Evolutionary conservation across 306 rosid species (phyloP).

Genomic region (Castanea mollissima): DNA sequence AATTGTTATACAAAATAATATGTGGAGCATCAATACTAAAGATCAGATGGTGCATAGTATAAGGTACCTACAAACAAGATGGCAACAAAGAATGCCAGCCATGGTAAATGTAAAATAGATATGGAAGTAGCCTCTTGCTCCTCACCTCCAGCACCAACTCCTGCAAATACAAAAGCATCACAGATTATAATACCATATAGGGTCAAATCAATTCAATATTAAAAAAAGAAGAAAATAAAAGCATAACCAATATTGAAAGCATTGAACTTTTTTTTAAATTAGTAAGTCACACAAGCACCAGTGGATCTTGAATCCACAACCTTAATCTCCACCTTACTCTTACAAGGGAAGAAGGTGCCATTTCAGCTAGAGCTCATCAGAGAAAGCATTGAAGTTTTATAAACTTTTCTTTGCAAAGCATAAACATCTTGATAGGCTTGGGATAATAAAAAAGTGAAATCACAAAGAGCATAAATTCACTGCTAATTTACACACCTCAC

Average conservation of each 20-base stretch:
- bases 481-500: neutral
- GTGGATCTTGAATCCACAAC: too few species aligned
- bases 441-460: conserved; percentile 5
- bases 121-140: conserved; percentile 80
- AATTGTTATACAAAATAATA: neutral
- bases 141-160: conserved; percentile 99
- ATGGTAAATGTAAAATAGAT: conserved; percentile 78
- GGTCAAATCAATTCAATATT: conserved; percentile 8
- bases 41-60: conserved; percentile 44
- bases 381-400: neutral
- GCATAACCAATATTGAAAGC: neutral
- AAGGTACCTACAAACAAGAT: conserved; percentile 98
- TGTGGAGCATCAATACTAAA: conserved; percentile 6
- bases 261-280: neutral
- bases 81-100: conserved; percentile 75
- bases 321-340: too few species aligned
- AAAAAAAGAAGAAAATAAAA: neutral
- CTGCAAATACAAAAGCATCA: conserved; percentile 38
- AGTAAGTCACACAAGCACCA: too few species aligned
- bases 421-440: neutral
- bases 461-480: conserved; percentile 2
- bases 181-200: conserved; percentile 1
- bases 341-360: too few species aligned
- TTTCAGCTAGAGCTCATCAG: too few species aligned
- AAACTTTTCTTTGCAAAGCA: neutral